phyloP scores from a whole-genome alignment of 495 filamentous ascomycete genomes.

The Neurospora sp. region DNA sequence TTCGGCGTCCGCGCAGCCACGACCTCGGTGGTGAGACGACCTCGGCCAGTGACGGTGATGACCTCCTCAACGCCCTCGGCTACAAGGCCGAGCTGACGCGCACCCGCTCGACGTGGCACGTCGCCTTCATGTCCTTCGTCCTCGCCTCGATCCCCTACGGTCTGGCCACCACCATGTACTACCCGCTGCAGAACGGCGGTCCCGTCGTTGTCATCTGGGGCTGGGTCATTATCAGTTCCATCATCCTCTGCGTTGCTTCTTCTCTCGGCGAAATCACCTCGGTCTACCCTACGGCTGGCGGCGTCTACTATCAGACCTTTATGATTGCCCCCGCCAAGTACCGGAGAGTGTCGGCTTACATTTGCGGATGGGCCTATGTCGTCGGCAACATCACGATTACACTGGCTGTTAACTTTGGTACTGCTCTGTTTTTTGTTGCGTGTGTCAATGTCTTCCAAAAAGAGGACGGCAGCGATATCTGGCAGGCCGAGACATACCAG shows the following conservation, averaged over 20 bases:
- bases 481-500: constrained; percentile 43
- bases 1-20: background rate
- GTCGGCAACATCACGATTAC: constrained; percentile 65
- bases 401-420: constrained; percentile 58
- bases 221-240: constrained; percentile 39
- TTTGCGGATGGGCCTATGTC: constrained; percentile 57
- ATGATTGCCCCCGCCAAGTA: constrained; percentile 37
- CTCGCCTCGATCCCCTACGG: constrained; percentile 52
- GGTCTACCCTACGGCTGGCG: constrained; percentile 47
- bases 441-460: constrained; percentile 45
- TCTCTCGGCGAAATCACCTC: constrained; percentile 47
- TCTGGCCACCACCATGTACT: constrained; percentile 59
- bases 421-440: constrained; percentile 41
- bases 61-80: constrained; percentile 40
- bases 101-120: constrained; percentile 44
- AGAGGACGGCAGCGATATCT: constrained; percentile 24
- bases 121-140: constrained; percentile 50
- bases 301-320: constrained; percentile 47
- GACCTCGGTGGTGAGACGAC: background rate
- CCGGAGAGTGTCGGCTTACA: constrained; percentile 46
- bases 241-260: constrained; percentile 41
- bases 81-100: constrained; percentile 43
- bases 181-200: constrained; percentile 54
- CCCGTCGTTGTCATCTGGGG: constrained; percentile 59
- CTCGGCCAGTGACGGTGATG: constrained; percentile 26